Evolutionary conservation across 208 protist genomes (phyloP), one percentile per base, ranked within the genome.

Genomic region (Lotmaria passim): DNA sequence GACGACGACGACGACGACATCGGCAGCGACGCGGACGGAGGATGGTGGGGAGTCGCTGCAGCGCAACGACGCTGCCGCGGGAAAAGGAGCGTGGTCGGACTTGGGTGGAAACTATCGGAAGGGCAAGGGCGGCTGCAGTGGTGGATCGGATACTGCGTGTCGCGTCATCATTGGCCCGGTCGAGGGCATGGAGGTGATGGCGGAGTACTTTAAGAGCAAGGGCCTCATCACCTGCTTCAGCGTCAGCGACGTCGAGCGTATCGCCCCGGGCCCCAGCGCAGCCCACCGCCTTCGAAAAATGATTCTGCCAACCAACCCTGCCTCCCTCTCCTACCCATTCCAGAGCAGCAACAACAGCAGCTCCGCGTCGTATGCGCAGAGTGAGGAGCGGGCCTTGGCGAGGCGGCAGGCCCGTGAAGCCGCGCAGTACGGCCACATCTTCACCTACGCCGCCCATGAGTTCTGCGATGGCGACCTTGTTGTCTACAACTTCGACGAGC

Each of bases 401-500:
- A 3, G 31, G 67, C 64, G 21, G 55, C 80, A 86, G 52, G 53
- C 41, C 0, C 41, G 72, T 7, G 80, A 86, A 38, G 64, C n/a
- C 0, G 43, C 30, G 3, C 23, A 65, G 28, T 46, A 63, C 44
- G 59, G 76, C 0, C 72, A 86, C 63, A 78, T 75, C 34, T 80
- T 48, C 51, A 82, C 67, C 61, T 86, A 86, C 76, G 76, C 76
- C 31, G 48, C 69, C n/a, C 52, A 77, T n/a, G 72, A 78, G 19
- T 90, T 90, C 62, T 41, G 64, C 26, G 84, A 90, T 43, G 84
- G 81, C 8, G 84, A 90, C 50, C 56, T 90, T 15, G 61, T 85
- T 19, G 72, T 85, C n/a, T 87, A 83, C 60, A 78, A 90, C 66
- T 58, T 61, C 43, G 59, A 69, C 2, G 31, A 64, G 31, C 73